Evolutionary conservation across 139 green algal species (phyloP), one percentile per base, ranked within the genome.

Genomic region (Eudorina sp.): DNA sequence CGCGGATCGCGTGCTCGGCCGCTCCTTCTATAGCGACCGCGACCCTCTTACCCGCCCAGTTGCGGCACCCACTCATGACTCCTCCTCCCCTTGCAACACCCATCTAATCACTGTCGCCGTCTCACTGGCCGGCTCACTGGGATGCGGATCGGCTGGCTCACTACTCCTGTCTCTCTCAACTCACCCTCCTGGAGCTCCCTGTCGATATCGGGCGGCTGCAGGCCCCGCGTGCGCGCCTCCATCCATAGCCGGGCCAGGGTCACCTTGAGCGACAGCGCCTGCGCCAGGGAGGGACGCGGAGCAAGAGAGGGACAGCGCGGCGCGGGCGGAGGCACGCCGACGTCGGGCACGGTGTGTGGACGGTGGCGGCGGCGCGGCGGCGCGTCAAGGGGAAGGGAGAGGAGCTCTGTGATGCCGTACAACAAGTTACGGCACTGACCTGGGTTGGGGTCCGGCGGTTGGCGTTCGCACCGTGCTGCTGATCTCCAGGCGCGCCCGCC

Each of bases 191-290:
- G 19, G 18, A 69, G 48, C 51, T 18, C 75, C 19, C 31, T 8
- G 7, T 64, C 46, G 1, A 69, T 51, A 48, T 82, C 74, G 46
- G 74, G 74, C n/a, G 46, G n/a, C 29, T 31, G 4, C 46, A 64
- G 1, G 3, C 74, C 74, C 9, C 29, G 29, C 25, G 13, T 11
- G 7, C 1, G 7, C 2, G 45, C 74, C 45, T 46, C 38, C 74
- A 45, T 66, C 74, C 74, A 82, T 14, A 82, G 45, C n/a, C 74
- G 45, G n/a, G 19, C 45, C 74, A 82, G 45, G 27, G 16, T 16
- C 29, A 62, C 4, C 74, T 82, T 62, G 6, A 82, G 45, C 1
- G 3, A 13, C 14, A 43, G 23, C 2, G 40, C 72, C 72, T 79
- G 46, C 29, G 40, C 23, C 36, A 1, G n/a, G 41, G 18, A 7